Percentiles rank a stretch among this genome's conserved stretches.
Evolutionary conservation across 2,329 filamentous ascomycete species (phyloP).

Genomic region (Malbranchea zuffiana): DNA sequence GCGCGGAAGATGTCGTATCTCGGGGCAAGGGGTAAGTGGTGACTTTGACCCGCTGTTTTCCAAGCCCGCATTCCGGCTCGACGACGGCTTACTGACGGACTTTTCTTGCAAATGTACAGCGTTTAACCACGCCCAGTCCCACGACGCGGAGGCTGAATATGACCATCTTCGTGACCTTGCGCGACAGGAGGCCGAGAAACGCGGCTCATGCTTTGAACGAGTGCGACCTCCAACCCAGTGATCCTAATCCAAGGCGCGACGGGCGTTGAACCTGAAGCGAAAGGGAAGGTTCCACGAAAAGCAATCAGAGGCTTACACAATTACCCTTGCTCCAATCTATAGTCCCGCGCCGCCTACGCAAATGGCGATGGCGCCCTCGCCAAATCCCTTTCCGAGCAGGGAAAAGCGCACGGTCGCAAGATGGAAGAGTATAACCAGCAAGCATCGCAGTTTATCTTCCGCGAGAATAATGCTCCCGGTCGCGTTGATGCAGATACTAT

Average conservation of each 20-base stretch:
- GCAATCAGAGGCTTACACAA: too few species aligned
- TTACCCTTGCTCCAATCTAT: too few species aligned
- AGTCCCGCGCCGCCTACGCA: constrained; percentile 70
- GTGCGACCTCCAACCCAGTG: constrained; percentile 37
- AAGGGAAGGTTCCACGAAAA: too few species aligned
- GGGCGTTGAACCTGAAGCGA: too few species aligned
- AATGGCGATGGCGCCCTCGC: constrained; percentile 73
- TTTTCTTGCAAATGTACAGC: constrained; percentile 45
- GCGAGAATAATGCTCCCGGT: constrained; percentile 75
- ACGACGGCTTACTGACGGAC: background rate
- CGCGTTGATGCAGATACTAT: constrained; percentile 72
- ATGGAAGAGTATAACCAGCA: constrained; percentile 87
- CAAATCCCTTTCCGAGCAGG: constrained; percentile 72
- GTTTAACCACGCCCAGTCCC: constrained; percentile 61
- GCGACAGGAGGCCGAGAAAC: constrained; percentile 67
- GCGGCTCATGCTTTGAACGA: constrained; percentile 63
- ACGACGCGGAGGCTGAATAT: constrained; percentile 71
- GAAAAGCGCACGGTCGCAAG: constrained; percentile 68
- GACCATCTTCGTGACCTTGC: constrained; percentile 79
- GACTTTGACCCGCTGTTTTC: background rate
- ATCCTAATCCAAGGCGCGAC: too few species aligned
- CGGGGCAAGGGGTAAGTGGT: constrained; percentile 28
- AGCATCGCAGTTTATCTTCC: constrained; percentile 88
- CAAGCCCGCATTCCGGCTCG: background rate
- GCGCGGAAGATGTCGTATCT: constrained; percentile 35